A percentile compares a stretch with the other conserved stretches of the same genome.
Evolutionary conservation across 2,329 filamentous ascomycete genomes (phyloP).

Genomic region (Xylariaceae sp.): DNA sequence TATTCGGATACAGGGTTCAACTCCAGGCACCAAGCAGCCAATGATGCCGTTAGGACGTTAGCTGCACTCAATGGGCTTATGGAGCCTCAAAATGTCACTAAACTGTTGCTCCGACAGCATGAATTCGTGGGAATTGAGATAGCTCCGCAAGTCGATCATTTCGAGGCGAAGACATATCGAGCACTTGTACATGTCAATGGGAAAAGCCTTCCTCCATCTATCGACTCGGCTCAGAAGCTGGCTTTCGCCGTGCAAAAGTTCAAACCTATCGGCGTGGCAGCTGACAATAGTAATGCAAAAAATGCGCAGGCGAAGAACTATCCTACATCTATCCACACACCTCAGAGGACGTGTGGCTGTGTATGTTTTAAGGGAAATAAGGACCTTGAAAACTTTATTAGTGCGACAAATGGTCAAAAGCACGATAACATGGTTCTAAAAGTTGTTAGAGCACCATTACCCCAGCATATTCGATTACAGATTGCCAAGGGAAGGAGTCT

Average conservation of each 20-base stretch:
- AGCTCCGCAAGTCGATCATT: not conserved
- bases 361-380: not conserved
- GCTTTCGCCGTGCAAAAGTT: not conserved
- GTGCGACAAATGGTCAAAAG: not conserved
- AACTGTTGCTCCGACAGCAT: not conserved
- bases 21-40: not conserved
- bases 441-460: not conserved
- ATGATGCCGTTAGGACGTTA: constrained; percentile 15
- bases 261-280: constrained; percentile 3
- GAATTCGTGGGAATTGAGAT: not conserved
- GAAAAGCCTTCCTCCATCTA: not conserved
- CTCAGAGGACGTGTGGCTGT: not conserved
- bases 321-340: not conserved
- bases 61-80: constrained; percentile 5
- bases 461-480: not conserved
- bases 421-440: not conserved
- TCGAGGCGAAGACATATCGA: not conserved
- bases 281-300: not conserved
- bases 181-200: not conserved
- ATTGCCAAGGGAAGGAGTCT: not conserved
- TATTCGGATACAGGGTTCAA: not conserved
- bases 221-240: constrained; percentile 8
- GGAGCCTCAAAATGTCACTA: not conserved
- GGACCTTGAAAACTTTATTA: not conserved
- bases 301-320: not conserved